phyloP scores from a whole-genome alignment of 306 rosid genomes.

The Hylodesmum podocarpum region DNA sequence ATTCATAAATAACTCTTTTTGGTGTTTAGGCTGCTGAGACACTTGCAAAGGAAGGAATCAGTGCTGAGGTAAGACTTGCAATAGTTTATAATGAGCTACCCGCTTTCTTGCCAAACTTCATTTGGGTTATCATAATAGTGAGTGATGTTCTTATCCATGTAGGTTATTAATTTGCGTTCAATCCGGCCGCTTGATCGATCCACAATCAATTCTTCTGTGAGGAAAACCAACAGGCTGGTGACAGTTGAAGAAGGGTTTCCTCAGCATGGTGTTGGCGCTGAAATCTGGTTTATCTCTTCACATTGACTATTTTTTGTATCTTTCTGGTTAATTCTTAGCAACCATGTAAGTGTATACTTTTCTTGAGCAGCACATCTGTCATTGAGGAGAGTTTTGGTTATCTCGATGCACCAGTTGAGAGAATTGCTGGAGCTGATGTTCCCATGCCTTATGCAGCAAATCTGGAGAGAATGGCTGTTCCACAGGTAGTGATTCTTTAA shows the following conservation, averaged over 20 bases:
- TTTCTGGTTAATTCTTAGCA: conserved; percentile 17
- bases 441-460: conserved; percentile 99
- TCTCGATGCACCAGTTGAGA: conserved; percentile 98
- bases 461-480: conserved; percentile 95
- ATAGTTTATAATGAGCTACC: conserved; percentile 7
- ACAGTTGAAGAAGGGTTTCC: conserved; percentile 99
- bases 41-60: conserved; percentile 90
- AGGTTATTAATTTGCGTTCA: conserved; percentile 91
- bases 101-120: not conserved
- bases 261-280: conserved; percentile 99
- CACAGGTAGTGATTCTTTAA: conserved; percentile 62
- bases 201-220: conserved; percentile 86
- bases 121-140: conserved; percentile 15
- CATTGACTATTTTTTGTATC: not conserved
- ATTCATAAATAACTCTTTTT: conserved; percentile 31
- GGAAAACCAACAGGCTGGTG: conserved; percentile 90
- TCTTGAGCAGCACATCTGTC: conserved; percentile 73
- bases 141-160: conserved; percentile 5
- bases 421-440: conserved; percentile 93
- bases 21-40: conserved; percentile 84
- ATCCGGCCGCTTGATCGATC: conserved; percentile 94
- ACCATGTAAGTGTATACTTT: conserved; percentile 20
- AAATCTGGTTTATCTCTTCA: conserved; percentile 73
- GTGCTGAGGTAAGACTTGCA: conserved; percentile 77
- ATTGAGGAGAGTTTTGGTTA: conserved; percentile 93